phyloP scores from a whole-genome alignment of 352 stramenopile species.

The Saprolegnia diclina region DNA sequence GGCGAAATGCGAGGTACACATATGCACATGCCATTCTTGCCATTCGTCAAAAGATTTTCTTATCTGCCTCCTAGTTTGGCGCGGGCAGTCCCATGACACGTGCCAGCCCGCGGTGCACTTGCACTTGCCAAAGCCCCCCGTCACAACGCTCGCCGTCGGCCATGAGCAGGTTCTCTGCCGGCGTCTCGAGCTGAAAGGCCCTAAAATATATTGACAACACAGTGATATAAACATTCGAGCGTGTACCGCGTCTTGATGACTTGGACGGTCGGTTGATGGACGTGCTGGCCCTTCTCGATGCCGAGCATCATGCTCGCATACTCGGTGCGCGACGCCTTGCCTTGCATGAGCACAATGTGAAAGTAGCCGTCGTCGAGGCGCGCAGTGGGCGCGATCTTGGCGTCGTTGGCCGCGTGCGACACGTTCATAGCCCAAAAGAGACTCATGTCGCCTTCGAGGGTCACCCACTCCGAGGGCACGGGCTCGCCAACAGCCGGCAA shows the following conservation, averaged over 20 bases:
- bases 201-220: no score
- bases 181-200: slow-evolving; percentile 42
- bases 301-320: slow-evolving; percentile 40
- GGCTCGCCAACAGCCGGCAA: slow-evolving; percentile 25
- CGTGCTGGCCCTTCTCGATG: slow-evolving; percentile 47
- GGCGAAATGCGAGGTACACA: no score
- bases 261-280: slow-evolving; percentile 39
- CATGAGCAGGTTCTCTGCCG: slow-evolving; percentile 40
- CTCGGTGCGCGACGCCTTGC: slow-evolving; percentile 26
- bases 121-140: slow-evolving; percentile 40
- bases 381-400: slow-evolving; percentile 39
- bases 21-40: no score
- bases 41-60: no score
- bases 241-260: slow-evolving; percentile 43
- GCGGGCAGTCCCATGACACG: slow-evolving; percentile 28
- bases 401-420: slow-evolving; percentile 41
- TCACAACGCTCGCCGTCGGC: slow-evolving; percentile 54
- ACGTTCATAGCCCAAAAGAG: slow-evolving; percentile 64
- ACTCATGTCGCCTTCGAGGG: slow-evolving; percentile 42
- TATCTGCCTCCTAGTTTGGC: no score
- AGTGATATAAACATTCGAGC: no score
- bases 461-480: slow-evolving; percentile 29
- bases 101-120: slow-evolving; percentile 42
- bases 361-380: slow-evolving; percentile 52
- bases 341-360: slow-evolving; percentile 27